Evolutionary conservation across 768 basidiomycete species (phyloP).

Genomic region (Strobilomyces echinocephalus): DNA sequence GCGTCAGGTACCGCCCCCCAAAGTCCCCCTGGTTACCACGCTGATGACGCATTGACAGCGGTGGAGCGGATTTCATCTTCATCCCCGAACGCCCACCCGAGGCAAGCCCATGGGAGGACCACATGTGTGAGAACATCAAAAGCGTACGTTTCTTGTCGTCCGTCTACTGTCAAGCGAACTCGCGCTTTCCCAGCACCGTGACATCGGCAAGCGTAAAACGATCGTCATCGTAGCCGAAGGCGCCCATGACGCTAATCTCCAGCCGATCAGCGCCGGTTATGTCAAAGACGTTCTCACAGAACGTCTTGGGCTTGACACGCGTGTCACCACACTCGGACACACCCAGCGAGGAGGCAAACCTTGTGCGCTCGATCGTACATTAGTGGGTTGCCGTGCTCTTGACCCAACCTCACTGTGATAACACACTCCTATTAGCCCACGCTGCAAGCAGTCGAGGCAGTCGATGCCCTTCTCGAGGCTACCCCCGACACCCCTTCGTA

Average conservation of each 20-base stretch:
- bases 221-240: constrained; percentile 99
- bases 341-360: constrained; percentile 94
- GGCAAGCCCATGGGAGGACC: constrained; percentile 78
- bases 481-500: constrained; percentile 90
- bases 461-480: constrained; percentile 80
- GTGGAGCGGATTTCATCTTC: constrained; percentile 95
- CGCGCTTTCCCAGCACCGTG: constrained; percentile 62
- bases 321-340: constrained; percentile 96
- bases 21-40: neutral
- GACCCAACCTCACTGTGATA: constrained; percentile 1
- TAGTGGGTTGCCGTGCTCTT: constrained; percentile 47
- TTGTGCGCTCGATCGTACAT: constrained; percentile 86
- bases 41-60: constrained; percentile 37
- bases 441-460: constrained; percentile 92
- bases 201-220: constrained; percentile 92
- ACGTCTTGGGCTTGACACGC: constrained; percentile 85
- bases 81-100: constrained; percentile 91
- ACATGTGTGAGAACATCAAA: constrained; percentile 83
- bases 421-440: constrained; percentile 61
- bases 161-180: neutral
- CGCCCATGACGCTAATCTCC: constrained; percentile 79
- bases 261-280: constrained; percentile 89
- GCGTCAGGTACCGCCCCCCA: constrained; percentile 61
- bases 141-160: constrained; percentile 46
- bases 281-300: constrained; percentile 87